Evolutionary conservation across 2,329 filamentous ascomycete genomes (phyloP).

Genomic region (Fusarium pininemorale): DNA sequence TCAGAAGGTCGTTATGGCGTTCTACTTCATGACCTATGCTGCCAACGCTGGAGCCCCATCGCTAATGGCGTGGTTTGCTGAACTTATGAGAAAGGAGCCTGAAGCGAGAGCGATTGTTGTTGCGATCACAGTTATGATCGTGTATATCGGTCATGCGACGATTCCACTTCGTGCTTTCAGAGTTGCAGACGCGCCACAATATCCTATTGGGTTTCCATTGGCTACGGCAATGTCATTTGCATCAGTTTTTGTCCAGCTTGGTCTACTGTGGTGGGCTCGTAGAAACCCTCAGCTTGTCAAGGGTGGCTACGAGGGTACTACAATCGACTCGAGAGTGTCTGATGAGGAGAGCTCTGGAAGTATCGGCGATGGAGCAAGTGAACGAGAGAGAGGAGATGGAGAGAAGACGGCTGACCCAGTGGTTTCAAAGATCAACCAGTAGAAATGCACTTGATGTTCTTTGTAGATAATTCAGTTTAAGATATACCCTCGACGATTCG

Average conservation of each 20-base stretch:
- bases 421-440: conserved; percentile 11
- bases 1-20: conserved; percentile 45
- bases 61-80: conserved; percentile 50
- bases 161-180: conserved; percentile 50
- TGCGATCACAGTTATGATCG: conserved; percentile 50
- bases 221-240: conserved; percentile 46
- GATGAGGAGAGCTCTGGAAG: conserved; percentile 32
- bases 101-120: conserved; percentile 50
- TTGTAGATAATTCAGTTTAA: too few species aligned
- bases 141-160: conserved; percentile 51
- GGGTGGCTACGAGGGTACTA: conserved; percentile 33
- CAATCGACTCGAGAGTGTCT: conserved; percentile 10
- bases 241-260: conserved; percentile 46
- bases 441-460: neutral
- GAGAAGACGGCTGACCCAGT: conserved; percentile 4
- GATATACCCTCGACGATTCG: neutral
- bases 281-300: conserved; percentile 30
- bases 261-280: conserved; percentile 44
- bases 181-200: conserved; percentile 47
- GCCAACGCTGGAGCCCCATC: conserved; percentile 48
- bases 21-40: conserved; percentile 50
- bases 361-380: conserved; percentile 1
- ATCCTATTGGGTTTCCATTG: conserved; percentile 51
- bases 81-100: conserved; percentile 48
- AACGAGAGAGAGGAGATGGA: neutral